Evolutionary conservation across 306 rosid genomes (phyloP), one percentile per base, ranked within the genome.

Genomic region (Prunus dulcis): DNA sequence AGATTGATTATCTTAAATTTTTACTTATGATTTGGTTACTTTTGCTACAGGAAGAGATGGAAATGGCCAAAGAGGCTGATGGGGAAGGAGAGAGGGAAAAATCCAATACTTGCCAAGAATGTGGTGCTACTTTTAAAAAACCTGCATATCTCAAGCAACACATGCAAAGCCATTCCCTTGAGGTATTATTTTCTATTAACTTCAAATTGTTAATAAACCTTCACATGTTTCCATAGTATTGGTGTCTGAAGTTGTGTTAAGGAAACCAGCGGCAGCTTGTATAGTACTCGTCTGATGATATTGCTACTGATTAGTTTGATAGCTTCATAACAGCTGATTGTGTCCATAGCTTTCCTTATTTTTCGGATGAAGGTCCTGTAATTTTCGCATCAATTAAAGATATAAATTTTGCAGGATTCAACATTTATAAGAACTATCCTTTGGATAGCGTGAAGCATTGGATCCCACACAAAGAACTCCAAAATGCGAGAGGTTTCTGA

Each of bases 381-480:
- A 17, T 72, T 55, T 53, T 70, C 50, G 71, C 45, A 65, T 76
- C 32, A 50, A 77, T 85, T 87, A 43, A 85, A 88, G 43, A 2
- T 53, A 15, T 67, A 50, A 60, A n/a, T 84, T 86, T 90, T 87
- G 93, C 96, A 92, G 97, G 96, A 74, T 76, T 77, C 27, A 19
- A 60, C 47, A 85, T 82, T 64, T 84, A 55, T 81, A 87, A 85
- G 66, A 78, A 72, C 53, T 81, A 28, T 63, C 76, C 80, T 80
- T 77, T 53, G 64, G 66, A 58, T 73, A 73, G 97, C 43, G 97
- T 95, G 97, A 90, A 78, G 97, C 99, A 95, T 92, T 95, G 99
- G 97, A 95, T 95, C 97, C 90, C 97, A 76, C 84, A 75, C 7
- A 70, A 74, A 58, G 99, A 89, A 89, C 96, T 95, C 97, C 99